These are phyloP conservation scores for Gossypium longicalyx DNA, from an alignment of 345 rosid species.

Conservation along the genomic window DNA sequence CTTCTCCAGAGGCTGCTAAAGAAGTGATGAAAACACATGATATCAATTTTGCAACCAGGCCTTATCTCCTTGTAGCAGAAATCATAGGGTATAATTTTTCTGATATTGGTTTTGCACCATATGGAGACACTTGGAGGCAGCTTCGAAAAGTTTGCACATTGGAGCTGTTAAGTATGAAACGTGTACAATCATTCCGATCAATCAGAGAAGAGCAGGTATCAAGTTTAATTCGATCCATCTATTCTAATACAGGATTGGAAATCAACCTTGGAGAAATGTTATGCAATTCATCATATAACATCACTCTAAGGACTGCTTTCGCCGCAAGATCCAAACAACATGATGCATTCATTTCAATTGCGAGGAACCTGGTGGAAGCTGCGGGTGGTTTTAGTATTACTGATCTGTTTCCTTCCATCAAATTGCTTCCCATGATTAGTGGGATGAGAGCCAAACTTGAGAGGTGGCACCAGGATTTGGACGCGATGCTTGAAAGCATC, in stretches of 20 bases:
- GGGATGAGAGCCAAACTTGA: neutral
- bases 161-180: slow-evolving; percentile 4
- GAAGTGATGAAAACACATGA: slow-evolving; percentile 35
- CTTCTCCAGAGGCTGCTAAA: slow-evolving; percentile 25
- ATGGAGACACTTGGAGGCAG: slow-evolving; percentile 26
- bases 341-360: neutral
- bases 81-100: slow-evolving; percentile 11
- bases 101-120: slow-evolving; percentile 17
- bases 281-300: neutral
- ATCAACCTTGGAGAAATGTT: neutral
- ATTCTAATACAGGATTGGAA: neutral
- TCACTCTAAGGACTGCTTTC: neutral
- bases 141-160: neutral
- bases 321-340: neutral
- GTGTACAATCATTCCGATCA: slow-evolving; percentile 5
- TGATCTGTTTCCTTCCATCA: neutral
- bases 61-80: neutral
- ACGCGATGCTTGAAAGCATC: neutral
- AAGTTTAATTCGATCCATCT: neutral
- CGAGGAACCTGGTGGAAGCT: neutral
- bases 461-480: neutral
- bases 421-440: neutral
- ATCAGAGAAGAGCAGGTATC: neutral
- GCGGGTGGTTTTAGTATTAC: neutral
- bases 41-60: slow-evolving; percentile 26